phyloP scores from a whole-genome alignment of 257 asterid species.

The Prunella vulgaris region DNA sequence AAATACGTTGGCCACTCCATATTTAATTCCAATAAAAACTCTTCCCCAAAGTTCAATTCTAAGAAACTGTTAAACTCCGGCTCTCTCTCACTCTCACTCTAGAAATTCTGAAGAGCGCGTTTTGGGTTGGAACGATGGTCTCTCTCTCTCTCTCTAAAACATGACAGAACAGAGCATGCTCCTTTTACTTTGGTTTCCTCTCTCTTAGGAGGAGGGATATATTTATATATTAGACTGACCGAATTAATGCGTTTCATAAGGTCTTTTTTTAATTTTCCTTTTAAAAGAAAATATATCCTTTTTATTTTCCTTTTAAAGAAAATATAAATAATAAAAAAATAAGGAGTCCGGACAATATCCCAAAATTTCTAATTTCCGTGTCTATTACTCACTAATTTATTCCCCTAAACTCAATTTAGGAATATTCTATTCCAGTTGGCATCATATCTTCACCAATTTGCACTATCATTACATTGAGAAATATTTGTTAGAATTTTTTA shows the following conservation, averaged over 20 bases:
- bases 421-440: no score
- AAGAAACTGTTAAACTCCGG: background rate
- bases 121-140: background rate
- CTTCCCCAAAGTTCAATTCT: background rate
- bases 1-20: conserved; percentile 78
- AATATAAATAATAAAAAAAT: no score
- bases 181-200: conserved; percentile 20
- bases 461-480: no score
- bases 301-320: no score
- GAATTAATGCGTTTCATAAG: background rate
- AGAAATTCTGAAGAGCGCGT: background rate
- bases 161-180: conserved; percentile 22
- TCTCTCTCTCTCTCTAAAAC: conserved; percentile 33
- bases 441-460: no score
- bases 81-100: conserved; percentile 18
- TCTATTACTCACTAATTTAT: no score
- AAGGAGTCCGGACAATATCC: no score
- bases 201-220: background rate
- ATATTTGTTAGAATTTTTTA: no score
- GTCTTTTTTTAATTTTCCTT: background rate
- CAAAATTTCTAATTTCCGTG: no score
- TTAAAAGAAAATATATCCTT: no score
- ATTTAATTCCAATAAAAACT: background rate
- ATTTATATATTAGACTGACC: conserved; percentile 22
- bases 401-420: no score